Conservation (phyloP, 2,329 filamentous ascomycete genomes). For the Aspergillus bombycis region DNA sequence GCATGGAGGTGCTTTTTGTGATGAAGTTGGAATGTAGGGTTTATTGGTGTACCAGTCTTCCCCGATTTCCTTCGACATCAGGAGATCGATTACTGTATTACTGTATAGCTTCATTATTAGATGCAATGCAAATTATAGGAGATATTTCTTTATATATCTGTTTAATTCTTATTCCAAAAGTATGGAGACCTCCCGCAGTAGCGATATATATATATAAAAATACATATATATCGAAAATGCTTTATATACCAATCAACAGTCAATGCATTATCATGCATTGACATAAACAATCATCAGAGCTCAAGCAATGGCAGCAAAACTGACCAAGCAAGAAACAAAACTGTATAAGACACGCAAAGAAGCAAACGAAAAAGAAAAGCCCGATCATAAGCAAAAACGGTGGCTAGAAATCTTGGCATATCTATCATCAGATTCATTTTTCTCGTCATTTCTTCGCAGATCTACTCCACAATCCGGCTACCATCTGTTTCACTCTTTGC, state of each 20-base stretch:
- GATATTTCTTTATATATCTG: neutral
- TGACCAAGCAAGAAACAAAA: neutral
- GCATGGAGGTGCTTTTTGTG: too few relatives aligned
- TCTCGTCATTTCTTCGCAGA: slow-evolving; percentile 20
- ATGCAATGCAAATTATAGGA: neutral
- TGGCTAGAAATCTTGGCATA: neutral
- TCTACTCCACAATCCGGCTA: slow-evolving; percentile 58
- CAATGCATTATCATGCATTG: neutral
- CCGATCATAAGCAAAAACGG: neutral
- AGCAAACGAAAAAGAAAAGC: neutral
- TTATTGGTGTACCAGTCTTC: neutral
- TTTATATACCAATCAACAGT: neutral
- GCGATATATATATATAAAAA: neutral
- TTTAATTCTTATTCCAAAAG: neutral
- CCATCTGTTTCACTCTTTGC: slow-evolving; percentile 61
- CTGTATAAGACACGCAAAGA: neutral
- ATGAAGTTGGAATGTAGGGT: too few relatives aligned
- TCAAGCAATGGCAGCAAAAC: neutral
- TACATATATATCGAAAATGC: neutral
- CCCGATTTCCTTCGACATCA: neutral
- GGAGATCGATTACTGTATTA: neutral
- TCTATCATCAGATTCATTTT: slow-evolving; percentile 2
- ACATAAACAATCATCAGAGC: neutral
- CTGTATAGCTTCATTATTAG: neutral
- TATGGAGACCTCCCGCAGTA: neutral